phyloP scores from a whole-genome alignment of 129 eudicot species.

The Escallonia rubra region DNA sequence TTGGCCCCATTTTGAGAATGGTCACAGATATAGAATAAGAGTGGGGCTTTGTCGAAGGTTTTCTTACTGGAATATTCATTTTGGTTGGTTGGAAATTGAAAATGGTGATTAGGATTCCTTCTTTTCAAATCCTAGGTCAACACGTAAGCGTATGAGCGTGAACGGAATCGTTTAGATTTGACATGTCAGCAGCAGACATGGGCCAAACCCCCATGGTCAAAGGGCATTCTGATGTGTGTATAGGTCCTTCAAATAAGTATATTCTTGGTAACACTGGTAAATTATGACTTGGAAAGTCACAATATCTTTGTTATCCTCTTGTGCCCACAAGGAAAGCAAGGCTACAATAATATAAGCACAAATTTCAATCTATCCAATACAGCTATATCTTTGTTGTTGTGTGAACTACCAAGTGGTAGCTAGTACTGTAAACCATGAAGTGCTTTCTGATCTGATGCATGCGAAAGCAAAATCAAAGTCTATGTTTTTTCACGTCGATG shows the following conservation, averaged over 20 bases:
- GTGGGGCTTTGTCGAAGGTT: constrained; percentile 23
- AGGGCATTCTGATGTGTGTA: constrained; percentile 2
- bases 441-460: no score
- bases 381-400: no score
- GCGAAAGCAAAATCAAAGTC: no score
- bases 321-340: constrained; percentile 15
- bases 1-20: constrained; percentile 7
- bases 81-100: constrained; percentile 17
- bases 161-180: constrained; percentile 22
- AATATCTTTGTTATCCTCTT: neutral
- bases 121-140: constrained; percentile 32
- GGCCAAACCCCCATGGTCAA: constrained; percentile 7
- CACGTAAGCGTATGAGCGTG: constrained; percentile 20
- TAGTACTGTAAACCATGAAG: no score
- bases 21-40: constrained; percentile 19
- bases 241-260: constrained; percentile 3
- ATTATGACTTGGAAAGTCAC: neutral
- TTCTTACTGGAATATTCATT: constrained; percentile 19
- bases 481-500: no score
- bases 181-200: constrained; percentile 25
- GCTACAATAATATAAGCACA: neutral
- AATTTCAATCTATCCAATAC: no score
- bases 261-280: constrained; percentile 5
- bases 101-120: constrained; percentile 28
- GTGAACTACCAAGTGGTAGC: no score